Evolutionary conservation across 768 basidiomycete genomes (phyloP).

Genomic region (Trametes sanguinea): DNA sequence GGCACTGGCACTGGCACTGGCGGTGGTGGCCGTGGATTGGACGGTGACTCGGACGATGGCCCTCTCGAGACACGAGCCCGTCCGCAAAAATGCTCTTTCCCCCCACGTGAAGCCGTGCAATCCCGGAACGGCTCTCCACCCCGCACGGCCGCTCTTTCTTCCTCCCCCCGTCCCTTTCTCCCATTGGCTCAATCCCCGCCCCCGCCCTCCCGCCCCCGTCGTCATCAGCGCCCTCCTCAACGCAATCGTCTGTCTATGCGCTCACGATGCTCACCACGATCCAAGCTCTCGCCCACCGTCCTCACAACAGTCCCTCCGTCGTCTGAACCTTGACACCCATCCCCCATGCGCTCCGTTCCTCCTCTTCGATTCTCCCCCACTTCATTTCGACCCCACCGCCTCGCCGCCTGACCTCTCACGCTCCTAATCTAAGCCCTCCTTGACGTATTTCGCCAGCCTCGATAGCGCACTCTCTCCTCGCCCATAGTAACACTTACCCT

Average conservation of each 20-base stretch:
- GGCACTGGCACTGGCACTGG: not conserved
- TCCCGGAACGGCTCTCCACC: conserved; percentile 21
- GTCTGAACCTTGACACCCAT: not conserved
- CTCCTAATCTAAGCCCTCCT: not conserved
- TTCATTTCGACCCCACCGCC: not conserved
- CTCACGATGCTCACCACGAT: not conserved
- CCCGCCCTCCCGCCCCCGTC: conserved; percentile 10
- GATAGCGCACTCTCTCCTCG: not conserved
- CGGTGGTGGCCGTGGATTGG: conserved; percentile 4
- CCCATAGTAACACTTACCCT: not conserved
- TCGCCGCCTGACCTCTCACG: not conserved
- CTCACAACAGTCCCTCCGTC: no score
- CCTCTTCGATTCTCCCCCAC: not conserved
- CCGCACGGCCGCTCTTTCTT: conserved; percentile 2
- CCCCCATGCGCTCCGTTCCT: not conserved
- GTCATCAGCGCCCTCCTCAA: not conserved
- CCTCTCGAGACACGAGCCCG: conserved; percentile 7
- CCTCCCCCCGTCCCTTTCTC: conserved; percentile 4
- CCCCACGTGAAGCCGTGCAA: conserved; percentile 19
- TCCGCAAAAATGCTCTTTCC: conserved; percentile 13
- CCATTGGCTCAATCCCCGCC: conserved; percentile 14
- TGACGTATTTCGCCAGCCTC: conserved; percentile 8
- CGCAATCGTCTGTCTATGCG: no score
- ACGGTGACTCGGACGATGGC: conserved; percentile 18
- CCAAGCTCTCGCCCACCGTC: no score